A percentile compares a stretch with the other conserved stretches of the same genome.
Conservation (phyloP, 768 basidiomycete species). For the Postia placenta region DNA sequence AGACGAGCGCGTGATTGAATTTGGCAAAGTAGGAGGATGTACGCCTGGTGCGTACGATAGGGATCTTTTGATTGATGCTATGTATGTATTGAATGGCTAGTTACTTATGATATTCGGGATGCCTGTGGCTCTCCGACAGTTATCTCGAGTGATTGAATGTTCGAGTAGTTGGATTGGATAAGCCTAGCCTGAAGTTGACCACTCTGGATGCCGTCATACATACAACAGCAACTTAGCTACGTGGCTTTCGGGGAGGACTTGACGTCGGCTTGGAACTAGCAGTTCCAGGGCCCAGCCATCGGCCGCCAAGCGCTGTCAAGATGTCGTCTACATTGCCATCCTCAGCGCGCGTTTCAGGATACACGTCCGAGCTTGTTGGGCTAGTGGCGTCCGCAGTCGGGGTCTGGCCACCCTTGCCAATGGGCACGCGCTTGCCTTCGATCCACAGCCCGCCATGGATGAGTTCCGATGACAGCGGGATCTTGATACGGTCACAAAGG, state of each 20-base stretch:
- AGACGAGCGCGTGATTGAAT: too few species aligned
- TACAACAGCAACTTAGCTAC: too few species aligned
- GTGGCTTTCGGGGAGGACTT: background rate
- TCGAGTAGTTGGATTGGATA: too few species aligned
- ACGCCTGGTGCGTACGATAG: too few species aligned
- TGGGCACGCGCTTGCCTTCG: constrained; percentile 31
- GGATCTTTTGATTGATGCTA: too few species aligned
- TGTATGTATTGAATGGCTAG: too few species aligned
- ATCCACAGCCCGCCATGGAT: constrained; percentile 41
- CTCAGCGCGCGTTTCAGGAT: background rate
- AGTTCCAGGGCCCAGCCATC: background rate
- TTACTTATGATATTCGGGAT: too few species aligned
- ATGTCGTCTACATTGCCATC: background rate
- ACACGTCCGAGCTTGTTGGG: background rate
- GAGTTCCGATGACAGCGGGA: constrained; percentile 33
- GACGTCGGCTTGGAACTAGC: background rate
- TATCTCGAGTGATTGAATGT: too few species aligned
- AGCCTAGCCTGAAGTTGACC: too few species aligned
- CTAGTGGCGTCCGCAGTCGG: background rate
- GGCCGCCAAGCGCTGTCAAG: background rate
- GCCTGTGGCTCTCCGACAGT: too few species aligned
- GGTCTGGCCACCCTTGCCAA: background rate
- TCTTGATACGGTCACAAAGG: constrained; percentile 41
- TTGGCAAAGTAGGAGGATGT: too few species aligned
- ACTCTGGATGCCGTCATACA: too few species aligned